phyloP scores from a whole-genome alignment of 768 basidiomycete genomes.

The Dioszegia aurantiaca region DNA sequence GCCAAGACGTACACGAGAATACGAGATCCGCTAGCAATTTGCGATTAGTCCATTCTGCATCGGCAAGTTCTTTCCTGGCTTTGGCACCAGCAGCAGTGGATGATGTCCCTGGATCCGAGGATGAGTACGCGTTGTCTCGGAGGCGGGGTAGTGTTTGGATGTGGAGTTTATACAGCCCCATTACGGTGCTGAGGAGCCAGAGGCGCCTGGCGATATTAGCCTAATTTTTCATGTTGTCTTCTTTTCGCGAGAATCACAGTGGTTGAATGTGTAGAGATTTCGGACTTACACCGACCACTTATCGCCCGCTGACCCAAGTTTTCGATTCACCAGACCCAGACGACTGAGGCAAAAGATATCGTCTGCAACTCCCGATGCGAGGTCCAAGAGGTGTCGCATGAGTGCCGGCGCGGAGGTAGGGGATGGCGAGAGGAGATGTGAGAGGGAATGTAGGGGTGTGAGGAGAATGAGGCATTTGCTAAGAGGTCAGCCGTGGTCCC shows the following conservation, averaged over 20 bases:
- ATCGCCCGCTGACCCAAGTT: slow-evolving; percentile 31
- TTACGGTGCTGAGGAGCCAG: slow-evolving; percentile 44
- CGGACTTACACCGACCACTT: slow-evolving; percentile 43
- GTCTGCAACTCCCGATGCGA: slow-evolving; percentile 37
- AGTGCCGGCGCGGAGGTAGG: slow-evolving; percentile 37
- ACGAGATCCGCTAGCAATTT: slow-evolving; percentile 43
- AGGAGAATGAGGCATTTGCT: slow-evolving; percentile 50
- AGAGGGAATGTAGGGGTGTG: slow-evolving; percentile 43
- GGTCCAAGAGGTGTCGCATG: slow-evolving; percentile 36
- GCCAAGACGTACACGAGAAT: slow-evolving; percentile 38
- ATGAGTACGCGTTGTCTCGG: slow-evolving; percentile 2
- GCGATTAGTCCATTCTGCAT: slow-evolving; percentile 37
- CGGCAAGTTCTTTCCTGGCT: slow-evolving; percentile 16
- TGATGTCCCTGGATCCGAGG: not conserved
- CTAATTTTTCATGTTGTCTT: not conserved
- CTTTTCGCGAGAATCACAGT: not conserved
- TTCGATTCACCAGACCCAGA: slow-evolving; percentile 31
- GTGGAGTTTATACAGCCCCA: slow-evolving; percentile 40
- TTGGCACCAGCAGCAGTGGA: not conserved
- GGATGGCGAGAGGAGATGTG: slow-evolving; percentile 38
- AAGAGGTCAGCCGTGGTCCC: slow-evolving; percentile 7
- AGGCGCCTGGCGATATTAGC: slow-evolving; percentile 32
- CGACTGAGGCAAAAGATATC: slow-evolving; percentile 36
- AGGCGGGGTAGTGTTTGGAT: slow-evolving; percentile 34
- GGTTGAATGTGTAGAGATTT: not conserved